phyloP scores from a whole-genome alignment of 305 asterid species.

The Solanum hybrid region DNA sequence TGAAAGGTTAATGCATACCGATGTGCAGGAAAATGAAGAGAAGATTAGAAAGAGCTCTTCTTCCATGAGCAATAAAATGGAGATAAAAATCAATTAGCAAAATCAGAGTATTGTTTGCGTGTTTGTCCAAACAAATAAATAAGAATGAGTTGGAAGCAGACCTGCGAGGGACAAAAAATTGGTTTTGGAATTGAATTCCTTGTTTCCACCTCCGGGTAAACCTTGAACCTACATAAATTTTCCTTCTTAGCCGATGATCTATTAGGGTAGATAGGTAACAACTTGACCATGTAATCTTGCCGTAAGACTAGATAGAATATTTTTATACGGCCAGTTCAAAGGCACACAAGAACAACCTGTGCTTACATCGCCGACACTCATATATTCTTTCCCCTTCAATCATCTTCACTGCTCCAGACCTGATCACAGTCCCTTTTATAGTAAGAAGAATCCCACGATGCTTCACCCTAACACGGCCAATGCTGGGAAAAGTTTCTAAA shows the following conservation, averaged over 20 bases:
- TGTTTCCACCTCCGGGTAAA: constrained; percentile 91
- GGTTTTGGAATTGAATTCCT: constrained; percentile 65
- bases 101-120: background rate
- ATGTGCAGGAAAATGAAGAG: background rate
- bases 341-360: constrained; percentile 39
- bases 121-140: background rate
- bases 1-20: background rate
- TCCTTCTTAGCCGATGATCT: constrained; percentile 1
- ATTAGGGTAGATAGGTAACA: background rate
- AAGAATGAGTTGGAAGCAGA: constrained; percentile 18
- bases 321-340: background rate
- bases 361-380: constrained; percentile 78
- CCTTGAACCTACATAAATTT: constrained; percentile 57
- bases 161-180: constrained; percentile 84
- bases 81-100: background rate
- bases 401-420: constrained; percentile 96
- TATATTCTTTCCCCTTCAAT: constrained; percentile 85
- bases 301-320: background rate
- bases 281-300: background rate
- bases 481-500: constrained; percentile 88
- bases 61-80: background rate
- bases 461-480: constrained; percentile 84
- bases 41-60: background rate
- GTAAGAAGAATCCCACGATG: constrained; percentile 90
- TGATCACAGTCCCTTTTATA: constrained; percentile 86